These are phyloP conservation scores for Simplicillium aogashimaense DNA, from an alignment of 2,329 filamentous ascomycete species.

Conservation along the genomic window DNA sequence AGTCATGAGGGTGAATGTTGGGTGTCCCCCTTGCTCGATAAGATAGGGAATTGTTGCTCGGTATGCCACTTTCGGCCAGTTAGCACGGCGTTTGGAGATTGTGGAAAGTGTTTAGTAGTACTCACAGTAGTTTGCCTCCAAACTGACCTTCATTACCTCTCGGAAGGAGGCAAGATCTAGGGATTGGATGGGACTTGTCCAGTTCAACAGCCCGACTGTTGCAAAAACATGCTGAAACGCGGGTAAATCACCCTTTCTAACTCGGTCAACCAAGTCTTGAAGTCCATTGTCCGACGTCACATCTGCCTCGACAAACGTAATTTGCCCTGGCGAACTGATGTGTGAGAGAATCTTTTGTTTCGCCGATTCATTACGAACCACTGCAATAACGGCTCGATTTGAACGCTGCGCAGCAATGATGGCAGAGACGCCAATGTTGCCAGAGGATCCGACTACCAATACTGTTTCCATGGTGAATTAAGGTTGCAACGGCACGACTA, in stretches of 20 bases:
- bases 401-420: conserved; percentile 18
- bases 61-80: conserved; percentile 20
- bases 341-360: conserved; percentile 21
- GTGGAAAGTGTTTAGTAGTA: too few species aligned
- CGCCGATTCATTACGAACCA: conserved; percentile 23
- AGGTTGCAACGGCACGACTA: too few species aligned
- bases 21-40: conserved; percentile 14
- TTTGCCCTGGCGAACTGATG: conserved; percentile 15
- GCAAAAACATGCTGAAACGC: conserved; percentile 27
- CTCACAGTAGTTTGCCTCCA: conserved; percentile 22
- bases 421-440: conserved; percentile 25
- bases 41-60: conserved; percentile 20
- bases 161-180: conserved; percentile 12
- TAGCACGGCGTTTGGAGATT: too few species aligned
- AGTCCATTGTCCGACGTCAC: conserved; percentile 19
- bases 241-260: conserved; percentile 20
- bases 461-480: conserved; percentile 16
- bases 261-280: conserved; percentile 21
- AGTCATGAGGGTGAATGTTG: conserved; percentile 23
- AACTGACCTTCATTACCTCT: conserved; percentile 11
- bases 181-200: conserved; percentile 10
- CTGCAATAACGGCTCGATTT: conserved; percentile 20
- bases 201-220: conserved; percentile 2
- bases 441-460: conserved; percentile 26
- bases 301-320: conserved; percentile 22